Base-by-base conservation (phyloP, 345 rosid genomes). In the Corchorus capsularis region DNA sequence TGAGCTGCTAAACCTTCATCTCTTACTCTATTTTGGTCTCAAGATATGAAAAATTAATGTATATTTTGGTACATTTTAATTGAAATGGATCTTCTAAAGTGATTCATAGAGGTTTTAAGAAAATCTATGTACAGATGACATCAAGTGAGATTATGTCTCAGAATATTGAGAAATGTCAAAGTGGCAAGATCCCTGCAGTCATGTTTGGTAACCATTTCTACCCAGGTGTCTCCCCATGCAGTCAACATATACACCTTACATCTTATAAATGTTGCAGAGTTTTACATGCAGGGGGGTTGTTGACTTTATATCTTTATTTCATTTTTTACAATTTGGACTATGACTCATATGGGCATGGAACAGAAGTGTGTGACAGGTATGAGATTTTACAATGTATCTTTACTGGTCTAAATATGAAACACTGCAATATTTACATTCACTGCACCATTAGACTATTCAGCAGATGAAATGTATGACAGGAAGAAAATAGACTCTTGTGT, bases 121-220 rank as follows among this genome's bases (percentile, higher is more conserved):
- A 43, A 59, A 8, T 4, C 50, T 60, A 61, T 60, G 6, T 59
- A 49, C 12, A 76, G 37, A 67, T 41, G 46, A 47, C 56, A 53
- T 41, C 32, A 65, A 55, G 35, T 55, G 20, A 62, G 71, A 50
- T 32, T 34, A 63, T 54, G 65, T 49, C 35, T 19, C 20, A 3
- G 56, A 49, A 68, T 32, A 20, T 22, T 50, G 56, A 68, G 45
- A 69, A 50, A 50, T 69, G 45, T 7, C 6, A 8, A 16, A 50
- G 73, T 46, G 54, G 37, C 54, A 46, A 46, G 71, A 27, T 46
- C 22, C 41, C 56, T 47, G 56, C 72, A 27, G 22, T 47, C 57
- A 49, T 27, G 57, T 69, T 69, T 69, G 56, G 56, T 68, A 22
- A 16, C 46, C 32, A 63, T 16, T 2, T 32, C 41, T 61, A 32